Conservation (phyloP, 2,329 filamentous ascomycete species). For the Fusarium veterinarium region DNA sequence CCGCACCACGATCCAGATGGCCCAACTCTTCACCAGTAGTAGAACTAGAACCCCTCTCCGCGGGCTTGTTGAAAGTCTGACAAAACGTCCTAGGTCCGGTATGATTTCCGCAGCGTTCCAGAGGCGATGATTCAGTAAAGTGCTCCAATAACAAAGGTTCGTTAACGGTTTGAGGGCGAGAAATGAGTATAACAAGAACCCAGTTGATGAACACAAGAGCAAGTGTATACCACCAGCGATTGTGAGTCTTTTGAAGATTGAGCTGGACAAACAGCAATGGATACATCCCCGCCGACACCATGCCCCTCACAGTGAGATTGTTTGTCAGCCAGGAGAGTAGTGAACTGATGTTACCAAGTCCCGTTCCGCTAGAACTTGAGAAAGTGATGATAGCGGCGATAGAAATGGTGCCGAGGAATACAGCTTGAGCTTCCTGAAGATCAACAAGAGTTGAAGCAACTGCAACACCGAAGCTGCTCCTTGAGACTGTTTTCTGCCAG, state of each 20-base stretch:
- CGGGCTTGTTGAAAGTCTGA: neutral
- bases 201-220: neutral
- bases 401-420: neutral
- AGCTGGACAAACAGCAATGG: neutral
- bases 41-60: fast-evolving
- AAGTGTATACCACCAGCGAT: neutral
- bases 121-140: fast-evolving
- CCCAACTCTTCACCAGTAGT: fast-evolving
- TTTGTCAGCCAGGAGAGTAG: constrained; percentile 1
- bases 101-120: neutral
- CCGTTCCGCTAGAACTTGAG: neutral
- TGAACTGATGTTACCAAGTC: neutral
- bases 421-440: constrained; percentile 19
- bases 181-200: neutral
- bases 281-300: neutral
- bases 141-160: neutral
- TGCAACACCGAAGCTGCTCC: neutral
- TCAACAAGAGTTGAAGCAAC: neutral
- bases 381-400: neutral
- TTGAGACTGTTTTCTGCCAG: fast-evolving
- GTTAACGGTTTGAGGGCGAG: neutral
- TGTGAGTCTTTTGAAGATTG: neutral
- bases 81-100: constrained; percentile 5
- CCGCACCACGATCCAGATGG: neutral
- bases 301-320: neutral